Evolutionary conservation across 2,329 filamentous ascomycete genomes (phyloP), one percentile per base, ranked within the genome.

Genomic region (Cadophora sp.): DNA sequence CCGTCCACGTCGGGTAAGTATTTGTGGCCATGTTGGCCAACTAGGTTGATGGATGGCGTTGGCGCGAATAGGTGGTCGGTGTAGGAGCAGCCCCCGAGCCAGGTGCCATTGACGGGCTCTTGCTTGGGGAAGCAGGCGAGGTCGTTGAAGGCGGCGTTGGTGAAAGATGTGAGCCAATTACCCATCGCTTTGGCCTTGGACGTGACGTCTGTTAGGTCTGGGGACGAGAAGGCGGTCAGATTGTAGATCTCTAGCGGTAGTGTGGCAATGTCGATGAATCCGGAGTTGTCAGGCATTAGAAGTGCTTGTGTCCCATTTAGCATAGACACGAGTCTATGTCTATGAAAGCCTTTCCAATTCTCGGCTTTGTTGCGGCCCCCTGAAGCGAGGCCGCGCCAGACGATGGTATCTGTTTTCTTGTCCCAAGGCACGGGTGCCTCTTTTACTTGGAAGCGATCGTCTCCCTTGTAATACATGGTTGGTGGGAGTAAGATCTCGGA

Each of bases 1-100:
- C 92, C 92, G 77, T 94, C 92, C 63, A 94, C 85, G 76, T 95
- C 92, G 0, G 89, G 88, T 1, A 94, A 82, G 75, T 88, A 92
- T 77, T 93, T 93, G 80, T 83, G 4, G 77, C 78, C 69, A 76
- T 85, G 62, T 29, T 68, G 62, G 22, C 59, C 58, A 19, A 14
- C 24, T 19, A 69, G 59, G 14, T 50, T 61, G n/a, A 71, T 43
- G 22, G 40, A 43, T 11, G 43, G 22, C 24, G 26, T 34, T 2
- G 62, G 84, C 68, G 85, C 85, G 76, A 79, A 81, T 31, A 71
- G 68, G 29, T 68, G 40, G 19, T 75, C 65, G 7, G 80, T 76
- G 63, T 81, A 81, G 11, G 82, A 71, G 73, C 86, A 86, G 19
- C 51, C 50, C 4, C 62, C 50, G 37, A 64, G 31, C 31, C 31